Evolutionary conservation across 2,329 filamentous ascomycete genomes (phyloP).

Genomic region (Sphaerulina vaccinii): DNA sequence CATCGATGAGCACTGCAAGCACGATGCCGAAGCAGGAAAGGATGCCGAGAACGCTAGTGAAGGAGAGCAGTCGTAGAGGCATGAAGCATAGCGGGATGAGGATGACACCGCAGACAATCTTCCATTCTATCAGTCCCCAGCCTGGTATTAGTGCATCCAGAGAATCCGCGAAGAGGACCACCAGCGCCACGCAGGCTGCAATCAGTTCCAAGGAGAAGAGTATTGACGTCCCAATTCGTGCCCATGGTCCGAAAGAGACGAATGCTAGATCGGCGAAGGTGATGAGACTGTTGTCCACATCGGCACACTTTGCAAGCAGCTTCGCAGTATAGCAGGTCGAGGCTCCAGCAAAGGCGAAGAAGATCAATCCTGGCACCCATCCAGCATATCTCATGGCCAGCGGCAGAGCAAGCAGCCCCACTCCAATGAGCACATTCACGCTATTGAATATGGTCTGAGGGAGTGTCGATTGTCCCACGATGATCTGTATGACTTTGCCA

Average conservation of each 20-base stretch:
- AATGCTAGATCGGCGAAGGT: slow-evolving; percentile 94
- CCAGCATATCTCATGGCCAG: slow-evolving; percentile 84
- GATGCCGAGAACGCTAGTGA: slow-evolving; percentile 91
- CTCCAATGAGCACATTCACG: slow-evolving; percentile 86
- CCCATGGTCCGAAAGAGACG: slow-evolving; percentile 80
- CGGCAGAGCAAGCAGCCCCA: slow-evolving; percentile 84
- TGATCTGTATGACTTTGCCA: slow-evolving; percentile 76
- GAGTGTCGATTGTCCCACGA: slow-evolving; percentile 91
- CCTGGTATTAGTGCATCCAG: slow-evolving; percentile 74
- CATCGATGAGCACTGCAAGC: slow-evolving; percentile 78
- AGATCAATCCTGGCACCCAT: slow-evolving; percentile 77
- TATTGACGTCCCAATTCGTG: slow-evolving; percentile 76
- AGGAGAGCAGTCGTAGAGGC: slow-evolving; percentile 78
- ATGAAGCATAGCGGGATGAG: slow-evolving; percentile 81
- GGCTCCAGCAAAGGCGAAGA: slow-evolving; percentile 70
- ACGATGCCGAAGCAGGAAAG: slow-evolving; percentile 85
- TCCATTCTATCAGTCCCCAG: slow-evolving; percentile 71
- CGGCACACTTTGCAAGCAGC: slow-evolving; percentile 82
- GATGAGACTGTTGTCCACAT: slow-evolving; percentile 79
- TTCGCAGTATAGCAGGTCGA: slow-evolving; percentile 84
- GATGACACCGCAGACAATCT: slow-evolving; percentile 75
- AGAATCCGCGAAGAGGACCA: slow-evolving; percentile 94
- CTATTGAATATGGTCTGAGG: slow-evolving; percentile 97
- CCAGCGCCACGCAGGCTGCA: slow-evolving; percentile 82
- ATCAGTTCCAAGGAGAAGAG: slow-evolving; percentile 86